These are phyloP conservation scores for Danielia reshetovae DNA, from an alignment of 805 yeast genomes.

Conservation along the genomic window DNA sequence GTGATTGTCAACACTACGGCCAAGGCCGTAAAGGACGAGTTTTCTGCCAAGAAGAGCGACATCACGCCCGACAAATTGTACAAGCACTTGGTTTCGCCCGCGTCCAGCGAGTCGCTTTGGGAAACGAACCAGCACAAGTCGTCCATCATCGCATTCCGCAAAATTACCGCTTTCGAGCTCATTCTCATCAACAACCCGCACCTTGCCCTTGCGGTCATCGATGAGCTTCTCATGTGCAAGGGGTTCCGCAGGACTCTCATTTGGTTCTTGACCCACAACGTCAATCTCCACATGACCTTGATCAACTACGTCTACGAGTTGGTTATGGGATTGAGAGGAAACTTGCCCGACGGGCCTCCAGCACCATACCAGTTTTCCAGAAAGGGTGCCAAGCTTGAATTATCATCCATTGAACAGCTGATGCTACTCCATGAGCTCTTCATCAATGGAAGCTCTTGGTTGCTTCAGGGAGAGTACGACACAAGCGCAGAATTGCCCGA, in stretches of 20 bases:
- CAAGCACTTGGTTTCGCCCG: conserved; percentile 38
- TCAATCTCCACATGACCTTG: conserved; percentile 50
- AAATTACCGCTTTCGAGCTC: conserved; percentile 46
- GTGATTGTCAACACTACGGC: conserved; percentile 48
- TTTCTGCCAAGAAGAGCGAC: conserved; percentile 14
- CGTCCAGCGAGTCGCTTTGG: conserved; percentile 23
- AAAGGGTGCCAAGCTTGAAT: conserved; percentile 43
- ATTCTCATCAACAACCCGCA: conserved; percentile 49
- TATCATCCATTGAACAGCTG: conserved; percentile 57
- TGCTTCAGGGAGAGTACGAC: conserved; percentile 26
- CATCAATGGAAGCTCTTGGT: conserved; percentile 41
- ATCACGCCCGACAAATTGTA: conserved; percentile 52
- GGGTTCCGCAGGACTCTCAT: conserved; percentile 62
- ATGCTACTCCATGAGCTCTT: conserved; percentile 72
- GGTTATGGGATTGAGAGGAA: conserved; percentile 54
- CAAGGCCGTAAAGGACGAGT: conserved; percentile 31
- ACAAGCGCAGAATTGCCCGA: conserved; percentile 5
- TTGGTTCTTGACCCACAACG: conserved; percentile 60
- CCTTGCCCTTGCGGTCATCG: conserved; percentile 53
- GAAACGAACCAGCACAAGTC: conserved; percentile 24
- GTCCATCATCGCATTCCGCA: conserved; percentile 27
- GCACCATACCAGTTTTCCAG: conserved; percentile 48
- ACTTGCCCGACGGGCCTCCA: conserved; percentile 14
- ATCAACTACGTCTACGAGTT: conserved; percentile 64
- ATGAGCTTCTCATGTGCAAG: conserved; percentile 66